Conservation (phyloP, 2,329 filamentous ascomycete species). For the Calonectria ilicicola region DNA sequence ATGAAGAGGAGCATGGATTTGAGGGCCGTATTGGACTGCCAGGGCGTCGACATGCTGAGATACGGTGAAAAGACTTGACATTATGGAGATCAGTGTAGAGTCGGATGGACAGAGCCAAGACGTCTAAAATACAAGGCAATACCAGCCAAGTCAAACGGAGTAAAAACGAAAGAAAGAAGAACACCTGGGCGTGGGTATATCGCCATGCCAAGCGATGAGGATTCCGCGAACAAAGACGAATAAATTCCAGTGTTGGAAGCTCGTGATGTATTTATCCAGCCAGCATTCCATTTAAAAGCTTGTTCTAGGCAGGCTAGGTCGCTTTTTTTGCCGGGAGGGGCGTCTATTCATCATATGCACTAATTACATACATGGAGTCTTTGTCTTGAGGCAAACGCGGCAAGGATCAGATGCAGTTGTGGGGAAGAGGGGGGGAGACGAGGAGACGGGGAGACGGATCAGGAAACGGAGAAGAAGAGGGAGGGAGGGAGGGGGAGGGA, state of each 20-base stretch:
- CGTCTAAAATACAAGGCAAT: neutral
- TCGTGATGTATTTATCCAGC: neutral
- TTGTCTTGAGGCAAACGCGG: neutral
- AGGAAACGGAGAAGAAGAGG: neutral
- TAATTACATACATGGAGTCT: neutral
- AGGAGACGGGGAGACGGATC: no score
- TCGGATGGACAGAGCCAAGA: neutral
- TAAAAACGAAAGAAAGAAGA: neutral
- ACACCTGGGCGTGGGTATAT: neutral
- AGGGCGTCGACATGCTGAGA: neutral
- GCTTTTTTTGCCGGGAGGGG: neutral
- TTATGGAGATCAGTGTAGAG: neutral
- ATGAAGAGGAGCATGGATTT: neutral
- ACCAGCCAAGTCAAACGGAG: neutral
- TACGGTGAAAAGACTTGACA: neutral
- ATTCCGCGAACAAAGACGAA: neutral
- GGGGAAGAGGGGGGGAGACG: no score
- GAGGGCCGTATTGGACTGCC: conserved; percentile 1
- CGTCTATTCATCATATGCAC: neutral
- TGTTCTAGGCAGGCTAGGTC: neutral
- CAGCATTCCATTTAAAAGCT: neutral
- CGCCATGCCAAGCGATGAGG: neutral
- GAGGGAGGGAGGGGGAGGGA: neutral
- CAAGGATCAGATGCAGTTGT: neutral
- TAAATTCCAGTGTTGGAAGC: neutral